Evolutionary conservation across 2,329 filamentous ascomycete genomes (phyloP).

Genomic region (Phialemonium atrogriseum): DNA sequence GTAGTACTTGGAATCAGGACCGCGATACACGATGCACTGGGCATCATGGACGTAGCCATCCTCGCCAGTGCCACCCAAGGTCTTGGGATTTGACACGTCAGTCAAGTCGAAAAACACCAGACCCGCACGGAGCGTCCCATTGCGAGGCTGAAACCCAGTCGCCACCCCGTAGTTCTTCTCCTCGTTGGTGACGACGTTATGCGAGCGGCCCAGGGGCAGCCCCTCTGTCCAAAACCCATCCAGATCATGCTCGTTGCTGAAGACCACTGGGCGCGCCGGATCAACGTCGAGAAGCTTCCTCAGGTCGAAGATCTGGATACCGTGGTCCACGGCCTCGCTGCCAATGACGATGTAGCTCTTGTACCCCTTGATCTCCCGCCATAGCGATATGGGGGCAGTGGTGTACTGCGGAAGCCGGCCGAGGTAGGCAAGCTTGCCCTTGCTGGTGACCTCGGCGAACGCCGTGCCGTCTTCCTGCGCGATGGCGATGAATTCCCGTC

Average conservation of each 20-base stretch:
- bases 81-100: slow-evolving; percentile 42
- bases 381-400: slow-evolving; percentile 20
- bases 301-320: slow-evolving; percentile 57
- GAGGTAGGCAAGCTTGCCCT: slow-evolving; percentile 35
- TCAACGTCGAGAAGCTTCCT: slow-evolving; percentile 40
- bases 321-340: slow-evolving; percentile 37
- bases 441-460: slow-evolving; percentile 36
- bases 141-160: slow-evolving; percentile 31
- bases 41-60: slow-evolving; percentile 56
- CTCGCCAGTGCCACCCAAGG: slow-evolving; percentile 41
- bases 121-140: slow-evolving; percentile 27
- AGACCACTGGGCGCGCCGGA: slow-evolving; percentile 27
- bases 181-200: slow-evolving; percentile 45
- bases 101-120: slow-evolving; percentile 51
- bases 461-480: slow-evolving; percentile 41
- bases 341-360: slow-evolving; percentile 32
- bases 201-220: slow-evolving; percentile 30
- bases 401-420: slow-evolving; percentile 36
- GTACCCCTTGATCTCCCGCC: slow-evolving; percentile 34
- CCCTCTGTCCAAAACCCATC: slow-evolving; percentile 24
- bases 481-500: slow-evolving; percentile 40
- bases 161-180: slow-evolving; percentile 39
- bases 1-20: slow-evolving; percentile 34
- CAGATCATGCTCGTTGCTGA: slow-evolving; percentile 23
- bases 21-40: slow-evolving; percentile 46